Evolutionary conservation across 2,329 filamentous ascomycete species (phyloP), one percentile per base, ranked within the genome.

Genomic region (Cyphellophora europaea): DNA sequence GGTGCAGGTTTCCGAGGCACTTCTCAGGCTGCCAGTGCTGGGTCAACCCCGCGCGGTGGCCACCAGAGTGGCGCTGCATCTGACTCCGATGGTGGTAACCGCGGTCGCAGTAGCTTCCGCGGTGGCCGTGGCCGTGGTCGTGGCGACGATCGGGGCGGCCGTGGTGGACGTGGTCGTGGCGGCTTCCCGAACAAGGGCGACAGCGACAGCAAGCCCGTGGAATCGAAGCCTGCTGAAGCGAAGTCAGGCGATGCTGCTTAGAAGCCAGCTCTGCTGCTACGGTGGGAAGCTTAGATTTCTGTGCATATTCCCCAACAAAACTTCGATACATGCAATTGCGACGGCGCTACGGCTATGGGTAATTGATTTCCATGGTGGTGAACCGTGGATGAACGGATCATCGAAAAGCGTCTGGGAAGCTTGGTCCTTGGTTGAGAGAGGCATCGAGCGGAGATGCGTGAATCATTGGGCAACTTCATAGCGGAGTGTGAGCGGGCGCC

Each of bases 31-130:
- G 77, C 77, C 35, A 74, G 77, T 21, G 79, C 68, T 35, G 75
- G 32, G 63, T 66, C 17, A 67, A 69, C 45, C 60, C 63, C 53
- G 30, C 72, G 73, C 38, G 82, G 81, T 49, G 86, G 85, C 40
- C 94, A 94, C 65, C 79, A 85, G 49, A 93, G 86, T 53, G 83
- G 82, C 36, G 83, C 78, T 35, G 85, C 84, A 39, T 88, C 79
- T 41, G 78, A 81, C 53, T 83, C 80, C 48, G 83, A 87, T 52
- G 67, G 70, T 44, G 80, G 84, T 40, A 71, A 75, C 41, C 71
- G 73, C 35, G 71, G 70, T 17, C 69, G 71, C 30, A 66, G 66
- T 23, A 64, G 65, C 13, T 67, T 72, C 49, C 65, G 72, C 45
- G 62, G 63, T 36, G 64, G 66, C 36, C 62, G 73, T 37, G 67